A percentile compares a stretch with the other conserved stretches of the same genome.
Conservation (phyloP, 1,284 basidiomycete species). For the Tylopilus sp. region DNA sequence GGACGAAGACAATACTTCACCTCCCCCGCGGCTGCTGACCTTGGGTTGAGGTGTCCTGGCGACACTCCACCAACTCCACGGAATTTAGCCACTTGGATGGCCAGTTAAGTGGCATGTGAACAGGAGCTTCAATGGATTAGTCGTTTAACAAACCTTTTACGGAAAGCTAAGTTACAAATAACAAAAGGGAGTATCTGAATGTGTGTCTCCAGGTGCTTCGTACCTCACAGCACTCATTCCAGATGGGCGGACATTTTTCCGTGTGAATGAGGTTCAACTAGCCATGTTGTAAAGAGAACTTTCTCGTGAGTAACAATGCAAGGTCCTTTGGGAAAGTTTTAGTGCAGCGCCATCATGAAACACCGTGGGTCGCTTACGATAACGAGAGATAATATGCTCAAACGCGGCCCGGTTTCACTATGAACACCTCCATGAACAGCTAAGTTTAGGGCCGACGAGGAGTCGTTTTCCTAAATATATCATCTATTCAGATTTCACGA, state of each 20-base stretch:
- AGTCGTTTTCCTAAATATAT: conserved; percentile 22
- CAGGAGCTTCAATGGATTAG: background rate
- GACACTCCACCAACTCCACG: conserved; percentile 33
- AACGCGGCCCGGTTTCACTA: conserved; percentile 9
- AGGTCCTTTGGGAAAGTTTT: conserved; percentile 35
- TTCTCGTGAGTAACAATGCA: conserved; percentile 27
- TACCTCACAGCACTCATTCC: background rate
- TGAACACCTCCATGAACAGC: conserved; percentile 19
- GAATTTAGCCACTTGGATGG: no score
- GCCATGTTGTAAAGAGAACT: background rate
- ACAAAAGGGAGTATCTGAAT: background rate
- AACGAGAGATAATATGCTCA: conserved; percentile 36
- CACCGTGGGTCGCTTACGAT: conserved; percentile 30
- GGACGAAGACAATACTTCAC: conserved; percentile 69
- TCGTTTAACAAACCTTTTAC: background rate
- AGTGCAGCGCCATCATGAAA: background rate
- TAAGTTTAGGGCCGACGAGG: conserved; percentile 7
- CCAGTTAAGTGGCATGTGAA: no score
- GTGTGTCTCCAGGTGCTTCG: background rate
- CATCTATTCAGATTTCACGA: conserved; percentile 4
- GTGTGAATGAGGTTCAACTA: background rate
- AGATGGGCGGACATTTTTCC: no score
- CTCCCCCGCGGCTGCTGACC: conserved; percentile 75
- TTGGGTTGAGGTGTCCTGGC: conserved; percentile 66
- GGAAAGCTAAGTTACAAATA: background rate